Evolutionary conservation across 208 protist genomes (phyloP), one percentile per base, ranked within the genome.

Genomic region (Trichomonas vaginalis): DNA sequence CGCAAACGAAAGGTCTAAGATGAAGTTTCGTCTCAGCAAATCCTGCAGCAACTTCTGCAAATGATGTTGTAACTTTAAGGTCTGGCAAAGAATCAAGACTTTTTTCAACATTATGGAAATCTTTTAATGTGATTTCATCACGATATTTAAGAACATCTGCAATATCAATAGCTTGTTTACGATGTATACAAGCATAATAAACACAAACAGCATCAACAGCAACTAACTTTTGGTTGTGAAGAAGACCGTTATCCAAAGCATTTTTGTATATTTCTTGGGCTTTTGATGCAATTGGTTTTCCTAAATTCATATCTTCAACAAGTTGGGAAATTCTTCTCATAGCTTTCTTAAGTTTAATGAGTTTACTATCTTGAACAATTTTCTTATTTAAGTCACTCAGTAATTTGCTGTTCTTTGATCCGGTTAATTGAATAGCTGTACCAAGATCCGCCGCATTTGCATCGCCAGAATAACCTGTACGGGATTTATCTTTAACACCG

Each of bases 401-500:
- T 48, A 17, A 0, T 51, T 51, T 92, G 12, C 45, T 35, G 0
- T 51, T 6, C 6, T 35, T 27, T 39, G 86, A 39, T 35, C 86
- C 86, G 15, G 23, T 45, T 48, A 48, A 92, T 48, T 92, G 0
- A 39, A 92, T 51, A 6, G 23, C 15, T 92, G 86, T 92, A 14
- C 12, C 12, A 14, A 92, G n/a, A 27, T 92, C 86, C 8, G 42
- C 27, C 6, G 17, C 86, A 23, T 35, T 51, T 39, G 23, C 45
- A 92, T 92, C 86, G 37, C 45, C 45, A 0, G 86, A 42, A 92
- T 56, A 45, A 51, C 45, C 39, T 32, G 86, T n/a, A 56, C 86
- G 86, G 17, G 86, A 92, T 9, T 51, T 48, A 92, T 92, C 86
- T 51, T 92, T 92, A 10, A 92, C 86, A 92, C 86, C 86, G n/a